A percentile compares a stretch with the other conserved stretches of the same genome.
Evolutionary conservation across 1,284 basidiomycete species (phyloP).

Genomic region (Heliocybe sulcata): DNA sequence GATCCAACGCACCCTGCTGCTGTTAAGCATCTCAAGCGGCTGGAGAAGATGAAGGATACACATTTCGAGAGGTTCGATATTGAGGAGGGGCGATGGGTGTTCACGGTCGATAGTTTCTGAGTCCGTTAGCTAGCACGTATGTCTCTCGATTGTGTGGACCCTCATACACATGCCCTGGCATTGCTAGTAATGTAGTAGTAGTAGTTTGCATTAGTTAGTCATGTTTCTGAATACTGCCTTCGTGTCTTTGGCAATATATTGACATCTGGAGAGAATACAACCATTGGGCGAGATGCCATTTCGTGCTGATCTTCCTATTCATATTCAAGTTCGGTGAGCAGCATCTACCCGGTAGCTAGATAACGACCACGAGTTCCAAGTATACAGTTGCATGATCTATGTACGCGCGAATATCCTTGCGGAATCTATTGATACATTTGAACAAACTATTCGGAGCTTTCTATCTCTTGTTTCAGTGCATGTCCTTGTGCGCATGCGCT

Average conservation of each 20-base stretch:
- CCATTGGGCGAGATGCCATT: too few species aligned
- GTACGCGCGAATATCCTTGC: too few species aligned
- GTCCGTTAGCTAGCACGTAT: neutral
- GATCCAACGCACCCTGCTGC: constrained; percentile 71
- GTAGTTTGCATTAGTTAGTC: neutral
- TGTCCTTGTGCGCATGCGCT: too few species aligned
- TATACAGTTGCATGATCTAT: too few species aligned
- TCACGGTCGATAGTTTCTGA: constrained; percentile 85
- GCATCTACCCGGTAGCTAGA: too few species aligned
- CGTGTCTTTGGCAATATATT: neutral
- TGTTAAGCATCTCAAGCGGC: constrained; percentile 74
- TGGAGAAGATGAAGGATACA: constrained; percentile 84
- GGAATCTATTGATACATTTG: too few species aligned
- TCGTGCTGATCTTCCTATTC: too few species aligned
- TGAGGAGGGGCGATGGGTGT: constrained; percentile 85
- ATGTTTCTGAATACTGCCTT: neutral
- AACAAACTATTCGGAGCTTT: too few species aligned
- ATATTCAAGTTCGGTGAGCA: too few species aligned
- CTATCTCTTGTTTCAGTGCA: too few species aligned
- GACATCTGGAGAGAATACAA: too few species aligned
- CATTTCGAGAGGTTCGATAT: constrained; percentile 81
- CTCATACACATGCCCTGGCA: neutral
- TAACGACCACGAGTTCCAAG: too few species aligned
- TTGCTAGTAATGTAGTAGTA: neutral
- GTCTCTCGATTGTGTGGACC: neutral